These are phyloP conservation scores for Zopfochytrium polystomum DNA, from an alignment of 371 early-diverging fungal genomes.

Conservation along the genomic window DNA sequence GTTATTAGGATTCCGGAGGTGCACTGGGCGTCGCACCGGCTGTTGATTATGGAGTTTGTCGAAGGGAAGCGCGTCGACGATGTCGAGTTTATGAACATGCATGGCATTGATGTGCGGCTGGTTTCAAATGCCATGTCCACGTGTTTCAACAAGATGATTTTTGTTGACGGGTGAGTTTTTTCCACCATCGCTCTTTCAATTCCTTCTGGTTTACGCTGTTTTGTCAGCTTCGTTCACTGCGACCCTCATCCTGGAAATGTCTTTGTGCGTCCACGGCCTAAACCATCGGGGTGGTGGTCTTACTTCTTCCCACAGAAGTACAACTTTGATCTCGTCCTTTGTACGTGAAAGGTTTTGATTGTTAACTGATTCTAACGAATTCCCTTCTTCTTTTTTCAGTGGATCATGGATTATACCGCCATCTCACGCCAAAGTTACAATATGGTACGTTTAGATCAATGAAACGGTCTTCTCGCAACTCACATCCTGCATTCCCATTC, in stretches of 20 bases:
- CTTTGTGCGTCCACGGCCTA: constrained; percentile 36
- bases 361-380: not conserved
- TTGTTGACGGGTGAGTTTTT: constrained; percentile 56
- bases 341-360: constrained; percentile 10
- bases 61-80: constrained; percentile 77
- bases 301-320: constrained; percentile 26
- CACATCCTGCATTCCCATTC: not conserved
- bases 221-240: constrained; percentile 42
- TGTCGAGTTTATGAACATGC: constrained; percentile 58
- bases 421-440: constrained; percentile 54
- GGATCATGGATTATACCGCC: constrained; percentile 93
- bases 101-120: constrained; percentile 66
- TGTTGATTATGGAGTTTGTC: constrained; percentile 33
- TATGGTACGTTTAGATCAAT: not conserved
- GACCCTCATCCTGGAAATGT: constrained; percentile 57
- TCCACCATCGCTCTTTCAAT: not conserved
- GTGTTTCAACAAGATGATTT: constrained; percentile 90
- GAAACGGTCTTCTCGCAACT: not conserved
- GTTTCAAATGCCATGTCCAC: constrained; percentile 73
- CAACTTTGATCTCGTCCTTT: constrained; percentile 82
- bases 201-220: not conserved
- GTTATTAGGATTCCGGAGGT: constrained; percentile 65
- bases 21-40: constrained; percentile 44
- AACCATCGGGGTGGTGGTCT: constrained; percentile 19
- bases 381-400: constrained; percentile 41